phyloP scores from a whole-genome alignment of 805 yeast species.

The Ogataea saltuana region DNA sequence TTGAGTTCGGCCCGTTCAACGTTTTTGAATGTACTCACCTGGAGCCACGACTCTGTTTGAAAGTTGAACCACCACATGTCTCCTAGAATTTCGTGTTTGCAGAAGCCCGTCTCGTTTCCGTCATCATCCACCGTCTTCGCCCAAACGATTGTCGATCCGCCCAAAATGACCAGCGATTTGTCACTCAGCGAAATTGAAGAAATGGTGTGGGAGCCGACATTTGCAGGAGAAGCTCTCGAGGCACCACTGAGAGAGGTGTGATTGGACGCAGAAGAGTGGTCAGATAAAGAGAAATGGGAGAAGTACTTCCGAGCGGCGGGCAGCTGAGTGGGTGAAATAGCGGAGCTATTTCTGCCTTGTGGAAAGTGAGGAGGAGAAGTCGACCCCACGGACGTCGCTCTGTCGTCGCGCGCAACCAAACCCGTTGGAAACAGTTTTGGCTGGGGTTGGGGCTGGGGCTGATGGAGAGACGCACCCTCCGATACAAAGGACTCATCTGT shows the following conservation, averaged over 20 bases:
- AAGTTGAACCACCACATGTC: constrained; percentile 55
- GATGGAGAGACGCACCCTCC: background rate
- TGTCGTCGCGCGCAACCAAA: background rate
- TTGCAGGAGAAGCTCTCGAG: constrained; percentile 18
- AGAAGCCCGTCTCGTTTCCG: constrained; percentile 20
- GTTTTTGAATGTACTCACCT: constrained; percentile 20
- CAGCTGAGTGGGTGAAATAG: background rate
- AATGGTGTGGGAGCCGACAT: constrained; percentile 5
- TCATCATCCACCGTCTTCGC: constrained; percentile 26
- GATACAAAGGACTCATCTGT: constrained; percentile 3
- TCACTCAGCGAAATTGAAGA: constrained; percentile 9
- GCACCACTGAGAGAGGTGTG: constrained; percentile 7
- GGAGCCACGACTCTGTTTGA: constrained; percentile 43
- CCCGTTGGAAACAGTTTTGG: background rate
- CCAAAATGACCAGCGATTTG: constrained; percentile 32
- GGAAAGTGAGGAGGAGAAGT: constrained; percentile 7
- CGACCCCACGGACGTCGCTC: background rate
- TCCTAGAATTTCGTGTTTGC: constrained; percentile 37
- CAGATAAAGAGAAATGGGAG: constrained; percentile 4
- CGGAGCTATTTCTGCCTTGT: background rate
- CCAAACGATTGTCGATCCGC: constrained; percentile 34
- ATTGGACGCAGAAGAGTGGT: background rate
- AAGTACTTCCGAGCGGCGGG: background rate
- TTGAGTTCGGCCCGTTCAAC: constrained; percentile 11
- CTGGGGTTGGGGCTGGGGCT: constrained; percentile 13